Evolutionary conservation across 768 basidiomycete species (phyloP).

Genomic region (Lentinula sp.): DNA sequence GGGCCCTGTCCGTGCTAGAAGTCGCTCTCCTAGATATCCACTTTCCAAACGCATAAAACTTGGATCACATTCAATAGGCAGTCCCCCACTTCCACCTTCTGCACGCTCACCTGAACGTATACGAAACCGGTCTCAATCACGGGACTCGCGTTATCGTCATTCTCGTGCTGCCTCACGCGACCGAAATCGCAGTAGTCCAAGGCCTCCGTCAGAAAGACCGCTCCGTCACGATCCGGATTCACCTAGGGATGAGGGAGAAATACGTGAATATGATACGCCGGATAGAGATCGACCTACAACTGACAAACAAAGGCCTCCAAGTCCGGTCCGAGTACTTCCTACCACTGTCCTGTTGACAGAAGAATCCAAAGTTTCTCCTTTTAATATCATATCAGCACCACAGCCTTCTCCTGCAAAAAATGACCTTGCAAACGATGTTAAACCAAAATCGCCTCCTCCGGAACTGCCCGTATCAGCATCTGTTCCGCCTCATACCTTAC

Average conservation of each 20-base stretch:
- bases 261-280: constrained; percentile 1
- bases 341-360: not conserved
- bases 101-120: not conserved
- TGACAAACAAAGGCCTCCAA: not conserved
- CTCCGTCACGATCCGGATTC: not conserved
- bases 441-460: not conserved
- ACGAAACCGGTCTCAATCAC: not conserved
- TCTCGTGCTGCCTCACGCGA: not conserved
- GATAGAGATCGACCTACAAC: not conserved
- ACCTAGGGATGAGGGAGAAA: not conserved
- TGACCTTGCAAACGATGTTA: not conserved
- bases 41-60: constrained; percentile 2
- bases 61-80: constrained; percentile 2
- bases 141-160: not conserved
- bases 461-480: not conserved
- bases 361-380: not conserved
- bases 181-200: not conserved
- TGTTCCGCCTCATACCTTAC: not conserved
- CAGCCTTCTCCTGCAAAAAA: not conserved
- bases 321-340: not conserved
- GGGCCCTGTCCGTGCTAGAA: not conserved
- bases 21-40: constrained; percentile 1
- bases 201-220: not conserved
- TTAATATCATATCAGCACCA: not conserved
- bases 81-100: not conserved